A percentile compares a stretch with the other conserved stretches of the same genome.
These are phyloP conservation scores for Nigrospora oryzae DNA, from an alignment of 2,329 filamentous ascomycete genomes.

Conservation along the genomic window DNA sequence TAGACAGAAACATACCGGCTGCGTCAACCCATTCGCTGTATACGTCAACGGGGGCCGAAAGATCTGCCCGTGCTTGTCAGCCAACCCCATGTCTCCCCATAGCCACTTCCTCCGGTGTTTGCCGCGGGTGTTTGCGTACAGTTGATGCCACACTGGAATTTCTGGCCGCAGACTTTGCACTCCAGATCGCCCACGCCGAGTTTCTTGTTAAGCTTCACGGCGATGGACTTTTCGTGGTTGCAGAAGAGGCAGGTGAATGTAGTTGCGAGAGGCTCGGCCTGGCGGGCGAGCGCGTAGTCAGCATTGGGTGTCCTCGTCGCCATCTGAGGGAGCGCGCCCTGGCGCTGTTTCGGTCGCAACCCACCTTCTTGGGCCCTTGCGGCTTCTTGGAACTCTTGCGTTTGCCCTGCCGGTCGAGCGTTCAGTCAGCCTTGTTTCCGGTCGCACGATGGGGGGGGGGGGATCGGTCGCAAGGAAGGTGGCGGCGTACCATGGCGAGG, in stretches of 20 bases:
- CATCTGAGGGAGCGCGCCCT: slow-evolving; percentile 6
- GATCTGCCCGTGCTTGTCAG: slow-evolving; percentile 43
- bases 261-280: slow-evolving; percentile 67
- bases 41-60: slow-evolving; percentile 87
- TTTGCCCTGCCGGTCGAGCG: slow-evolving; percentile 56
- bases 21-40: slow-evolving; percentile 99
- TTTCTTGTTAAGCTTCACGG: slow-evolving; percentile 91
- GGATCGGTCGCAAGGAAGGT: too few relatives aligned
- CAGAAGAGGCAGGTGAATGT: slow-evolving; percentile 97
- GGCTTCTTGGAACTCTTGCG: slow-evolving; percentile 86
- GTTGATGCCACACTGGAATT: slow-evolving; percentile 87
- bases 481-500: too few relatives aligned
- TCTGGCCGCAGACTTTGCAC: slow-evolving; percentile 90
- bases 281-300: neutral
- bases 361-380: slow-evolving; percentile 73
- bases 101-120: slow-evolving; percentile 21
- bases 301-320: neutral
- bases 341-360: slow-evolving; percentile 6
- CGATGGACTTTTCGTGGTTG: slow-evolving; percentile 91
- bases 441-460: too few relatives aligned
- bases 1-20: slow-evolving; percentile 34
- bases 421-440: neutral
- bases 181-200: slow-evolving; percentile 73
- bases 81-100: neutral
- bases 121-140: slow-evolving; percentile 42